Percentiles rank a stretch among this genome's conserved stretches.
Conservation (phyloP, 805 yeast species). For the Ogataea henricii region DNA sequence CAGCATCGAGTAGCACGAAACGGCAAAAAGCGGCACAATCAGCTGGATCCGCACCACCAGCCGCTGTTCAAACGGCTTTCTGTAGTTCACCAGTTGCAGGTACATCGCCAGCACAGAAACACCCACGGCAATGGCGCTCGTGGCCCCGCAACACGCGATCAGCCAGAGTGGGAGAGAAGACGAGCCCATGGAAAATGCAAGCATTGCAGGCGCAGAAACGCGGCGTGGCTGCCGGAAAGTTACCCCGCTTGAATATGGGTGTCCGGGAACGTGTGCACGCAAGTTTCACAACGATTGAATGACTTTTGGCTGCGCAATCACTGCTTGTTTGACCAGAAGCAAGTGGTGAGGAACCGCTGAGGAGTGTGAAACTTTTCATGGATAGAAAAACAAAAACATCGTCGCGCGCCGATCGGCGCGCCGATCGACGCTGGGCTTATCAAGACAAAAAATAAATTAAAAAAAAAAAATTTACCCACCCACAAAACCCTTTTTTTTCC, state of each 20-base stretch:
- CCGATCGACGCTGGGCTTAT: not conserved
- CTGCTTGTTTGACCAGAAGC: not conserved
- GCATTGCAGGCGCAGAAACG: not conserved
- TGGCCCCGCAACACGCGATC: conserved; percentile 25
- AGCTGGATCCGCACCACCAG: conserved; percentile 78
- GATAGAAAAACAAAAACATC: not conserved
- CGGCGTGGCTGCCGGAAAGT: not conserved
- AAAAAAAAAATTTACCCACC: too few relatives aligned
- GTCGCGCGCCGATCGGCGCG: not conserved
- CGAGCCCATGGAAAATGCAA: not conserved
- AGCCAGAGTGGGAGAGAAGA: conserved; percentile 16
- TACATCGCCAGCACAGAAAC: conserved; percentile 49
- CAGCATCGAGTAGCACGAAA: conserved; percentile 64
- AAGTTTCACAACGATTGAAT: too few relatives aligned
- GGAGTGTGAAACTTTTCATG: not conserved
- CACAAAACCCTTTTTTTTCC: not conserved
- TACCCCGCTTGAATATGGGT: too few relatives aligned
- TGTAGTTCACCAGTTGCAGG: conserved; percentile 66
- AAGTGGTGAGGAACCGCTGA: not conserved
- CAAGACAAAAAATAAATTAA: too few relatives aligned
- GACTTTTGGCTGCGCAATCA: not conserved
- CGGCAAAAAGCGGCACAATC: conserved; percentile 79
- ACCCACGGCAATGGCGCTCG: conserved; percentile 33
- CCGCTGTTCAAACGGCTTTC: conserved; percentile 88
- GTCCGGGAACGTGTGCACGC: too few relatives aligned